Percentiles rank a stretch among this genome's conserved stretches.
Evolutionary conservation across 768 basidiomycete genomes (phyloP).

Genomic region (Lactarius sp.): DNA sequence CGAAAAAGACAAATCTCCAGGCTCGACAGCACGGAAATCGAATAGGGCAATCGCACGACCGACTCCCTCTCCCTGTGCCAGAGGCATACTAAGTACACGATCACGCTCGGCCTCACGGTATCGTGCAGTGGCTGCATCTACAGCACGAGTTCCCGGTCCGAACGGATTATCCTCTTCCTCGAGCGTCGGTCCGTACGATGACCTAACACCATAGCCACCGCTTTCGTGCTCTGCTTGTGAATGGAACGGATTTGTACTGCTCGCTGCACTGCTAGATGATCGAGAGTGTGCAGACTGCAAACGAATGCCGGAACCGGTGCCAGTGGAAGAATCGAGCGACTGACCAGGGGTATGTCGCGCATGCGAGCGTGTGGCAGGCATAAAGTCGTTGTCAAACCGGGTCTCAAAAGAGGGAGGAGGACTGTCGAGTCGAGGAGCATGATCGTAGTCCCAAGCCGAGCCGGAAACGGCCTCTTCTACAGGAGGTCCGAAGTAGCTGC

Average conservation of each 20-base stretch:
- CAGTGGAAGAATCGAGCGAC: slow-evolving; percentile 3
- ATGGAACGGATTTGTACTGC: slow-evolving; percentile 7
- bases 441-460: slow-evolving; percentile 26
- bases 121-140: slow-evolving; percentile 1
- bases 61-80: slow-evolving; percentile 54
- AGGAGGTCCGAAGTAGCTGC: slow-evolving; percentile 49
- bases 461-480: slow-evolving; percentile 26
- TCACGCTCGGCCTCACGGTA: slow-evolving; percentile 22
- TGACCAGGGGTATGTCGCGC: slow-evolving; percentile 9
- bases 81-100: slow-evolving; percentile 44
- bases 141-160: slow-evolving; percentile 4
- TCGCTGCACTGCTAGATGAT: slow-evolving; percentile 9
- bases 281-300: slow-evolving; percentile 10
- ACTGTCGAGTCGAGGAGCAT: slow-evolving; percentile 19
- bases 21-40: slow-evolving; percentile 69
- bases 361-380: slow-evolving; percentile 6
- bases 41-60: slow-evolving; percentile 71
- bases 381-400: slow-evolving; percentile 21
- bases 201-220: slow-evolving; percentile 6
- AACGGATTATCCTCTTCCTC: slow-evolving; percentile 21
- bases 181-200: slow-evolving; percentile 17
- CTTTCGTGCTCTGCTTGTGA: slow-evolving; percentile 11
- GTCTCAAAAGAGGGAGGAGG: slow-evolving; percentile 18
- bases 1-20: slow-evolving; percentile 68
- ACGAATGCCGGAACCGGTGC: background rate